Evolutionary conservation across 1,139 yeast species (phyloP), one percentile per base, ranked within the genome.

Genomic region (Suhomyces atakaporum): DNA sequence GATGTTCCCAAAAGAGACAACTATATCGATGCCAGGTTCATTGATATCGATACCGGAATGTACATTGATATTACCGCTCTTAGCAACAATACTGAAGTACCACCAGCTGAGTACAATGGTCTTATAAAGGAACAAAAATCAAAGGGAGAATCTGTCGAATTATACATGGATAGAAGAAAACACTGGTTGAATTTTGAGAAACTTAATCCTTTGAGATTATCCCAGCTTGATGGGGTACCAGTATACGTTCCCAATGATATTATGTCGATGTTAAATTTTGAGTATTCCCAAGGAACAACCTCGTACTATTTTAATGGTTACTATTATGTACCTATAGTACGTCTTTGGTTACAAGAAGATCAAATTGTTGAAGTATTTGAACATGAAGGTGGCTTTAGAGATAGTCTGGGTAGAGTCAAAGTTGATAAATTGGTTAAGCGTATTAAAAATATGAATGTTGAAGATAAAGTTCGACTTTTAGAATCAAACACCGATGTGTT

Each of bases 181-280:
- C 69, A 63, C 45, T 63, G 68, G 68, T 46, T 56, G 15, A 56
- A 48, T 25, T 59, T 51, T 37, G 65, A 61, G 37, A 58, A 60
- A 35, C 51, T 63, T 27, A 57, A 46, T 34, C 69, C 68, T 2
- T 54, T 63, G 29, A 44, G 63, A 24, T 56, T 58, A 36, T 57
- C 68, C 3, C 49, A 58, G 64, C 45, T 63, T 33, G 56, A 62
- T n/a, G 67, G 69, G 0, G 68, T 63, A 10, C 69, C 69, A 3
- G 63, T 60, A 3, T 63, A 55, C 39, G 58, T 62, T n/a, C 69
- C 69, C 2, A 58, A 62, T 39, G 66, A 62, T 44, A 51, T 63
- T 25, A 54, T 60, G 59, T 45, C 62, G 3, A 54, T 60, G 57
- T 53, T 63, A 33, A 60, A 62, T 30, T 54, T 53, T 31, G 69